Evolutionary conservation across 352 stramenopile genomes (phyloP), one percentile per base, ranked within the genome.

Genomic region (Phytophthora cajani): DNA sequence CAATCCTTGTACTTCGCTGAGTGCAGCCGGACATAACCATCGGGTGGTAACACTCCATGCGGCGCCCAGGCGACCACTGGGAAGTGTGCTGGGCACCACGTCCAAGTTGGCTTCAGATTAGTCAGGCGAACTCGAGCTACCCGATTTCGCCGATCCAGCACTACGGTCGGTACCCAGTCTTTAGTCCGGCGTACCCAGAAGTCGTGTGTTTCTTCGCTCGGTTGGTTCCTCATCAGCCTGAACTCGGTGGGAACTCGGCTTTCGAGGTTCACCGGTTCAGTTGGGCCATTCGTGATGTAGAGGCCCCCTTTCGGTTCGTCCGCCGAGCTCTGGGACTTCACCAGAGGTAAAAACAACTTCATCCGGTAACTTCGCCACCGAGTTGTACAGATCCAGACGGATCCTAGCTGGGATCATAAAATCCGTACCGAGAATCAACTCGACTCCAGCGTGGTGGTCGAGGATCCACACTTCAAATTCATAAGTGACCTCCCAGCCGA

Each of bases 1-100:
- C 49, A 55, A 21, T 55, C 49, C 5, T 21, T 30, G 16, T 55
- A 55, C 23, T 21, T 55, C 9, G 49, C 49, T 12, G 49, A 55
- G 23, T 33, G 27, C 14, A 33, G 14, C 11, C 49, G 16, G 19
- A 55, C 49, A 38, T 33, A 55, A 6, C 49, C 49, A 10, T 55
- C 21, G 1, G 19, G 23, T 4, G 49, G 19, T 4, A 55, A 21
- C 14, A 19, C 49, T 55, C 49, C 49, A 17, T 38, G 49, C 12
- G 23, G 19, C 17, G 19, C 16, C 49, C 49, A 55, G 5, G 7
- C 11, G 4, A 55, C 21, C 49, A 8, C 68, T 67, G 40, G 59
- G 82, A 96, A 99, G 98, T 42, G 97, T 98, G 51, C 82, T 92
- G 40, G 96, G 94, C 19, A 99, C 97, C 7, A 97, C 99, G 19